These are phyloP conservation scores for Vitis hybrid DNA, from an alignment of 177 flowering plant genomes.

Conservation along the genomic window DNA sequence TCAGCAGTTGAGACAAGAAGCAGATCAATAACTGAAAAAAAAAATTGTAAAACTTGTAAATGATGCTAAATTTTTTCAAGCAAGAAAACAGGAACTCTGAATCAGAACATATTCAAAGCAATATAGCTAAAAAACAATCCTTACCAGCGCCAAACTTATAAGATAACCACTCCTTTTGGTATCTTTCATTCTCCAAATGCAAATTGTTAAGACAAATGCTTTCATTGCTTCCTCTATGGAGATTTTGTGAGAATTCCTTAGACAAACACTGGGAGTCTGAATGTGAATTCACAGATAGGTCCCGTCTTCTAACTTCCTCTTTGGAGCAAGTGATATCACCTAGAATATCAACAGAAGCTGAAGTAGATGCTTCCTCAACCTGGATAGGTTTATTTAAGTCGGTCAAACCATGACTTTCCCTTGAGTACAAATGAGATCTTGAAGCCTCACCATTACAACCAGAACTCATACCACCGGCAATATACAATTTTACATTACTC, in stretches of 20 bases:
- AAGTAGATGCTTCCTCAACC: slow-evolving; percentile 21
- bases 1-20: not conserved
- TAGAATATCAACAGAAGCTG: slow-evolving; percentile 14
- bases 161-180: slow-evolving; percentile 28
- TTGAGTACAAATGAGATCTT: slow-evolving; percentile 3
- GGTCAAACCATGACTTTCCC: slow-evolving; percentile 8
- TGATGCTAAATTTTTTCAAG: not conserved
- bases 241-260: slow-evolving; percentile 26
- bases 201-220: slow-evolving; percentile 9
- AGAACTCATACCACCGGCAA: slow-evolving; percentile 1
- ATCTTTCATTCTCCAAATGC: slow-evolving; percentile 24
- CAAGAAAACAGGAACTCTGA: not conserved
- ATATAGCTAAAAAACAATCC: slow-evolving; percentile 1
- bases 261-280: slow-evolving; percentile 13
- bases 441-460: slow-evolving; percentile 13
- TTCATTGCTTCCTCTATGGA: slow-evolving; percentile 15
- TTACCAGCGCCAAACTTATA: slow-evolving; percentile 42
- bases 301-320: slow-evolving; percentile 21
- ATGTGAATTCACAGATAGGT: slow-evolving; percentile 20
- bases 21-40: not conserved
- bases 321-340: slow-evolving; percentile 10
- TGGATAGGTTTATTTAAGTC: slow-evolving; percentile 35
- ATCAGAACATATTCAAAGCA: not conserved
- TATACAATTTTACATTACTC: slow-evolving; percentile 14
- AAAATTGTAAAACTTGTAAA: not conserved